phyloP scores from a whole-genome alignment of 148 eudicot genomes.

The Spergularia marina region DNA sequence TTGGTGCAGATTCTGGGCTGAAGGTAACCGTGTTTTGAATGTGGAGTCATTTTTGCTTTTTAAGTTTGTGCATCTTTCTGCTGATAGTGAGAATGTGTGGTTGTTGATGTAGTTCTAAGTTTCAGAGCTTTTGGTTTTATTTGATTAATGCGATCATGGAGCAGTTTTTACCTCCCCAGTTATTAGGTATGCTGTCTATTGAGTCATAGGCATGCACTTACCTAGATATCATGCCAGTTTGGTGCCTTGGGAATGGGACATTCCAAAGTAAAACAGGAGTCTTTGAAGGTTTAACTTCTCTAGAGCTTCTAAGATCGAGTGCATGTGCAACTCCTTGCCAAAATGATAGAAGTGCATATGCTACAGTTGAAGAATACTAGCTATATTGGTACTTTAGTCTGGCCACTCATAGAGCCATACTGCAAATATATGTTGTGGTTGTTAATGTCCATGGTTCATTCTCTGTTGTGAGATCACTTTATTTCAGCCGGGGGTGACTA shows the following conservation, averaged over 20 bases:
- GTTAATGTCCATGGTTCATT: too few species aligned
- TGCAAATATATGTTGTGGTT: too few species aligned
- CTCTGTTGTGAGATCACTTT: too few species aligned
- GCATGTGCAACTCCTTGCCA: too few species aligned
- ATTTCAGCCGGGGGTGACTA: too few species aligned
- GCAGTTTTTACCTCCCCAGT: neutral
- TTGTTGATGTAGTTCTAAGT: neutral
- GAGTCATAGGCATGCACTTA: neutral
- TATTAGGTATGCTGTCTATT: neutral
- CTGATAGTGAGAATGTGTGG: neutral
- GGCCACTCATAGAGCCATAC: too few species aligned
- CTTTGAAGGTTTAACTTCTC: neutral
- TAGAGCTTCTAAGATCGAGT: neutral
- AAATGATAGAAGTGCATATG: too few species aligned
- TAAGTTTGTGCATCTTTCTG: neutral
- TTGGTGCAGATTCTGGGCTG: constrained; percentile 55
- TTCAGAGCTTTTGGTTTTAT: neutral
- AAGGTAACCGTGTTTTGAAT: constrained; percentile 43
- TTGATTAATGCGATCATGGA: neutral
- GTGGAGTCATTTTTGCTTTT: neutral
- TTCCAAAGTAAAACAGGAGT: neutral
- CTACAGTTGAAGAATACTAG: too few species aligned
- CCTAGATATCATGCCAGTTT: neutral
- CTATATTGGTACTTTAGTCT: too few species aligned
- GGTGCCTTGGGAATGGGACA: neutral